Evolutionary conservation across 2,329 filamentous ascomycete genomes (phyloP), one percentile per base, ranked within the genome.

Genomic region (Colletotrichum sp.): DNA sequence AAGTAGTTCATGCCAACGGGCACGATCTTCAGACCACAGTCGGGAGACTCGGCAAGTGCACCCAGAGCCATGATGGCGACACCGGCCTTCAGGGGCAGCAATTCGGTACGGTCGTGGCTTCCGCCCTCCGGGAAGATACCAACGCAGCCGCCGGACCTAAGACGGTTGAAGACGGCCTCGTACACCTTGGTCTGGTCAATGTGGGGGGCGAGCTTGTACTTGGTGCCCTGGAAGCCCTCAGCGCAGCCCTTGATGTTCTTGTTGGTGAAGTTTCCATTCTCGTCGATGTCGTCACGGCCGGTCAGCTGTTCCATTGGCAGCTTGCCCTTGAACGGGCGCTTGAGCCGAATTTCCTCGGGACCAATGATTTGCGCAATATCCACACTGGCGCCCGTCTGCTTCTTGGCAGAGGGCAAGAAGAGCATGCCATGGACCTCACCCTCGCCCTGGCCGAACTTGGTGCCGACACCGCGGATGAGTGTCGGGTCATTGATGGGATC

Each of bases 1-100:
- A 99, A 99, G 85, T 99, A 99, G 85, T 99, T 99, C 96, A 99
- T 98, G 80, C 96, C 96, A 67, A 97, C 96, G 5, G 97, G 97
- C 28, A 99, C 95, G 80, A 99, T 98, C 85, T 96, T 97, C 77
- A 99, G 88, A 34, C 95, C 95, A 82, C 95, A 98, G 78, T 96
- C 90, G 4, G 96, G 96, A 77, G 96, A 92, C 72, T 95, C 93
- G 7, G 95, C 95, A 67, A 98, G 88, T 1, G 97, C 94, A 52
- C 96, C 96, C 43, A 99, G 90, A 15, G 96, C 97, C 96, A 99
- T 99, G 82, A 99, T 97, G 74, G 97, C 97, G 76, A 99, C 95
- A 83, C 96, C 96, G 80, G 97, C 96, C 89, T 98, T 98, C 77
- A 98, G 88, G 26, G 97, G 96, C 56, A 98, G 89, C 61, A 98